Percentiles rank a stretch among this genome's conserved stretches.
Conservation (phyloP, 139 green algal species). For the Chlorella sp. region DNA sequence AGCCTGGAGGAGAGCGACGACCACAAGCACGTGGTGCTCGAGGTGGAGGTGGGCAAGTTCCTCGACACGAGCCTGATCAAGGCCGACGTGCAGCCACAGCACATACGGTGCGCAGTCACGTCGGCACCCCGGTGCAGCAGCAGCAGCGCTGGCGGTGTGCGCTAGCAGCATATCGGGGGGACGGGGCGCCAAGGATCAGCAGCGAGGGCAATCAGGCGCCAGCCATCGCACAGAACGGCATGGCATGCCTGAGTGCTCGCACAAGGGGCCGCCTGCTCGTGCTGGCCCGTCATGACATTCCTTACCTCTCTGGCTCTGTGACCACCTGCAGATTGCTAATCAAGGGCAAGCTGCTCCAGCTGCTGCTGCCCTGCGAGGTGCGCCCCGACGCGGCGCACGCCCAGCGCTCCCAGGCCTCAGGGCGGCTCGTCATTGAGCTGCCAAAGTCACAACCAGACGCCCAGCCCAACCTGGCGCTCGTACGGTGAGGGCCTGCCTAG, state of each 20-base stretch:
- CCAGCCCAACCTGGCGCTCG: not conserved
- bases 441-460: not conserved
- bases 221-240: not conserved
- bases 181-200: no score
- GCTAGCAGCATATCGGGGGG: no score
- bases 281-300: no score
- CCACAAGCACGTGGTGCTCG: slow-evolving; percentile 49
- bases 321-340: slow-evolving; percentile 63
- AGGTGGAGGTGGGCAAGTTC: slow-evolving; percentile 69
- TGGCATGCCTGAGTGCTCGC: not conserved
- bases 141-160: no score
- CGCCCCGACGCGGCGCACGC: slow-evolving; percentile 30
- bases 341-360: slow-evolving; percentile 79
- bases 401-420: slow-evolving; percentile 42
- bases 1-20: slow-evolving; percentile 56
- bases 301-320: no score
- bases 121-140: no score
- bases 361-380: slow-evolving; percentile 73
- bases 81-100: slow-evolving; percentile 72
- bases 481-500: not conserved
- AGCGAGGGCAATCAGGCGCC: not conserved
- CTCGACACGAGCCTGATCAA: slow-evolving; percentile 76
- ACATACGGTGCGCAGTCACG: slow-evolving; percentile 36
- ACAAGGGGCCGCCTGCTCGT: not conserved
- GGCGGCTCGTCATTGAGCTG: not conserved